Conservation (phyloP, 768 basidiomycete genomes). For the Panaeolus cyanescens region DNA sequence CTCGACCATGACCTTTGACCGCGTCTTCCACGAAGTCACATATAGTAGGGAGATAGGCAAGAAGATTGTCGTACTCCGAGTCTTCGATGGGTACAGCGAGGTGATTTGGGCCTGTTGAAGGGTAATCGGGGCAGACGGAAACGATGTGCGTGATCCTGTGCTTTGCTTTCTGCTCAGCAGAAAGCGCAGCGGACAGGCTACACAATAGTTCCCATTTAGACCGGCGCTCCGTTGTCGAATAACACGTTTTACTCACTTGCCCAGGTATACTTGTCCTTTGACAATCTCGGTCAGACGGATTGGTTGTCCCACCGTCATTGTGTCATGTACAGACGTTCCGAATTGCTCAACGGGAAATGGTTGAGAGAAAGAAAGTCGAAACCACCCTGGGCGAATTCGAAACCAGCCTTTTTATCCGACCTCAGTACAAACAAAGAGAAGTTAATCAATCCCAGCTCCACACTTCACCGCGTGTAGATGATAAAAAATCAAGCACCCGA, state of each 20-base stretch:
- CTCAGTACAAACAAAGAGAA: not conserved
- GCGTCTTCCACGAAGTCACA: slow-evolving; percentile 67
- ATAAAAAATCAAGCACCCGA: not conserved
- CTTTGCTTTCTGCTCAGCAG: slow-evolving; percentile 25
- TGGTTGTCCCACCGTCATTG: slow-evolving; percentile 11
- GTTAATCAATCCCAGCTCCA: not conserved
- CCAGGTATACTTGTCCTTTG: slow-evolving; percentile 39
- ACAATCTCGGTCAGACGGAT: slow-evolving; percentile 36
- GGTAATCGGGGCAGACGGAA: slow-evolving; percentile 59
- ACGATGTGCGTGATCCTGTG: slow-evolving; percentile 54
- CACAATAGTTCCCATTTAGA: not conserved
- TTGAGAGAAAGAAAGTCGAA: not conserved
- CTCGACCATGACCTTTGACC: slow-evolving; percentile 49
- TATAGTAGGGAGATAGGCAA: slow-evolving; percentile 62
- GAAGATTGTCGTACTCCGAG: slow-evolving; percentile 52
- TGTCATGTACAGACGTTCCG: not conserved
- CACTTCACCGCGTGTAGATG: not conserved
- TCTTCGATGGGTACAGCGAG: slow-evolving; percentile 43
- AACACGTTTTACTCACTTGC: slow-evolving; percentile 35
- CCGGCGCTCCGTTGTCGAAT: not conserved
- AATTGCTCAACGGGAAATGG: not conserved
- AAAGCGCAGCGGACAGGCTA: slow-evolving; percentile 40
- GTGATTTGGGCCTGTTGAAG: slow-evolving; percentile 40
- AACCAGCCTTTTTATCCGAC: not conserved
- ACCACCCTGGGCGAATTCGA: not conserved